Evolutionary conservation across 2,329 filamentous ascomycete species (phyloP), one percentile per base, ranked within the genome.

Genomic region (Aureobasidium sp.): DNA sequence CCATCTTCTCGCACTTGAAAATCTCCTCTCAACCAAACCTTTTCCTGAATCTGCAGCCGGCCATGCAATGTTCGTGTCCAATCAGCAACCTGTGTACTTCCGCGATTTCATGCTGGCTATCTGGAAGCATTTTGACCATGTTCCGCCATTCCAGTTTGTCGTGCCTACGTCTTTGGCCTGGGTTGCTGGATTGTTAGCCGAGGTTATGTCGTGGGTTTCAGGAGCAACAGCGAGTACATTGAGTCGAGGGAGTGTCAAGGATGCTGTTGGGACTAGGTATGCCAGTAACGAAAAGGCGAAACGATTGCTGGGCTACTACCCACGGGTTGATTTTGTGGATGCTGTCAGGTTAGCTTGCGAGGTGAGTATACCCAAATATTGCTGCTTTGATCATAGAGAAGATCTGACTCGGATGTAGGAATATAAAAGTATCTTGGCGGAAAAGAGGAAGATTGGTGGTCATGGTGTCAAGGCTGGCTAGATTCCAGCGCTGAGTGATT

Each of bases 1-100:
- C 1, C 92, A 97, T 75, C 80, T 95, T 48, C 86, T 97, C 54
- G 91, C 91, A 39, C 85, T 88, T 5, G 81, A 82, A 64, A 87
- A 87, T 61, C 84, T 96, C 45, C 81, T 94, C 50, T 78, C 80
- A 60, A 16, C 39, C 16, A 53, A 34, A 8, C 49, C 30, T 8
- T 44, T 45, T 8, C 86, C 84, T 1, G 75, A 80, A 62, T 77
- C 81, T n/a, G 85, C 83, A 25, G 79, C 81, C 0, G 94, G 93
- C 63, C 87, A 97, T 73, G 86, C 86, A 55, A 93, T 97, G 78
- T 86, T 96, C 76, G 84, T 97, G 70, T 94, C 91, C 62, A 97
- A 97, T 74, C 90, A 91, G 75, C 80, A 85, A 67, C 93, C 93
- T 5, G 81, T 95, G 25, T 93, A 93, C 73, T 95, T 96, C 75